These are phyloP conservation scores for Helianthus tuberosus DNA, from an alignment of 129 eudicot genomes.

Conservation along the genomic window DNA sequence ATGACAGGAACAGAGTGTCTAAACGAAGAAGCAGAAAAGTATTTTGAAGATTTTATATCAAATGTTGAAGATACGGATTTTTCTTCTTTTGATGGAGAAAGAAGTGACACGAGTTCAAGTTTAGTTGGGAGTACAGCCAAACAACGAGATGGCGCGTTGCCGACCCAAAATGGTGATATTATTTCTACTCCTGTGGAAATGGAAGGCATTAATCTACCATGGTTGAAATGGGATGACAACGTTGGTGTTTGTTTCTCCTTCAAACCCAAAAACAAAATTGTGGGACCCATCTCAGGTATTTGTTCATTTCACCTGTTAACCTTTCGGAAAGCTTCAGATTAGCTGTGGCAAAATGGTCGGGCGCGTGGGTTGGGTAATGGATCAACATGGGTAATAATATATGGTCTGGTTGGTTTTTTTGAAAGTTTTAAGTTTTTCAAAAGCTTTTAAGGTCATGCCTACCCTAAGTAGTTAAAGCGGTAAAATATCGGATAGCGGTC, in stretches of 20 bases:
- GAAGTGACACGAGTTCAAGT: conserved; percentile 91
- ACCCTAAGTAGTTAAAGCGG: too few relatives aligned
- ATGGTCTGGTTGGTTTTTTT: not conserved
- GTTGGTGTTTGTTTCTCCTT: conserved; percentile 53
- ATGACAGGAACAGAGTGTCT: conserved; percentile 63
- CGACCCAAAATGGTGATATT: conserved; percentile 40
- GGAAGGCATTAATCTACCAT: conserved; percentile 86
- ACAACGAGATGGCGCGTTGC: conserved; percentile 34
- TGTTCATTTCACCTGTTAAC: not conserved
- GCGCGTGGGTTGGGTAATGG: not conserved
- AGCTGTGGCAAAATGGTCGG: too few relatives aligned
- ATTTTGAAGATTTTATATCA: conserved; percentile 78
- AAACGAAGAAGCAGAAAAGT: conserved; percentile 83
- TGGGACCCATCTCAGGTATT: conserved; percentile 77
- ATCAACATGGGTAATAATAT: not conserved
- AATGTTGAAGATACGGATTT: conserved; percentile 93
- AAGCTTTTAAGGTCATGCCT: not conserved
- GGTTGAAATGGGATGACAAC: conserved; percentile 92
- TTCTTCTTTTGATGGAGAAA: conserved; percentile 96
- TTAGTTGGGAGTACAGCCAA: conserved; percentile 47
- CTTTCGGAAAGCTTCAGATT: not conserved
- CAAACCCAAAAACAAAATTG: conserved; percentile 54
- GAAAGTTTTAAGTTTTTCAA: not conserved
- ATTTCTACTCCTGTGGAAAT: conserved; percentile 55
- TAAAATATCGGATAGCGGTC: too few relatives aligned